Base-by-base conservation (phyloP, 176 grass and related monocot genomes). In the Elaeis guineensis region DNA sequence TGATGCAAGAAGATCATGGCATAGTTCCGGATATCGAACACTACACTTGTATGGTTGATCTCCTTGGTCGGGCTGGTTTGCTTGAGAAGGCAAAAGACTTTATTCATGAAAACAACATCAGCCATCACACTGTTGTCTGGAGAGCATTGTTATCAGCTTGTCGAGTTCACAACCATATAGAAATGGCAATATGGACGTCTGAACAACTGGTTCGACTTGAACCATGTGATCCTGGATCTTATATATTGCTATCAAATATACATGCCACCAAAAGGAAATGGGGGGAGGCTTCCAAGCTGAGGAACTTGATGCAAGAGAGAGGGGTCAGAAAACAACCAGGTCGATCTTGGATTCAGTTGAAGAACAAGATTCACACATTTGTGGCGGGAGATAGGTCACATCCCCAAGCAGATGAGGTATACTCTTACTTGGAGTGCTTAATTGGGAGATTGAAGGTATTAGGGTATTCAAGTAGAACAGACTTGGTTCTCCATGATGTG, bases 31-130 rank as follows among this genome's bases (percentile, higher is more conserved):
- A 57, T 59, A 74, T 66, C 17, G 77, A 83, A 17, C 85, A 89
- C 53, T 84, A 74, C 50, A 83, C 78, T 73, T 84, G 85, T 52
- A 84, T 89, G 74, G 85, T 89, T 50, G 85, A 89, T 78, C 85
- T 89, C 61, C 84, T 77, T 2, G 73, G 80, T 20, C 73, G 80
- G 71, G 61, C 85, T 61, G 85, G 85, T 49, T 55, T 89, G 48
- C 69, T 89, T 0, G 65, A 64, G 17, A 80, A 59, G 50, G 85
- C 73, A 58, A 78, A 78, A 26, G 59, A 70, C 15, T 90, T 82
- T 55, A 90, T 90, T 29, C 39, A 69, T 21, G 51, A 79, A 70
- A 72, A 85, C 23, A 76, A 72, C 59, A 85, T 90, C 44, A 58
- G 57, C 5, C 29, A 76, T 62, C 60, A 81, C 49, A 58, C 81